Evolutionary conservation across 148 eudicot species (phyloP).

Genomic region (Agrostemma githago): DNA sequence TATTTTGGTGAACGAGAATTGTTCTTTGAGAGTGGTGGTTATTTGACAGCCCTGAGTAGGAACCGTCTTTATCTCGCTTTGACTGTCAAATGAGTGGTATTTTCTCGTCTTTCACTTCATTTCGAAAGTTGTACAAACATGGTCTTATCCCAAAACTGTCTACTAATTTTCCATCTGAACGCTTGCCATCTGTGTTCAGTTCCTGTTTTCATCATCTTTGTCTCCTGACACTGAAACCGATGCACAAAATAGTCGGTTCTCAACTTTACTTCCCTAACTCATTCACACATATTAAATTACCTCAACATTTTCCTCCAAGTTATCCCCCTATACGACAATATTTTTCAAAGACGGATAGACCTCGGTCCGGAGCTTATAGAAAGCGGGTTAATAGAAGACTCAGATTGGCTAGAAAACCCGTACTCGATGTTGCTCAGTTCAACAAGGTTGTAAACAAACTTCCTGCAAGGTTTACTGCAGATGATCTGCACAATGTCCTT

Average conservation of each 20-base stretch:
- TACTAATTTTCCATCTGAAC: not conserved
- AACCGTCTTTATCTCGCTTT: not conserved
- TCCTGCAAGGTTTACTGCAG: constrained; percentile 67
- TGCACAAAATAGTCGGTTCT: not conserved
- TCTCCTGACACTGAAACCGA: not conserved
- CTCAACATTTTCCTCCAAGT: not conserved
- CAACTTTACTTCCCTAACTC: not conserved
- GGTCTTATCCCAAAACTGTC: not conserved
- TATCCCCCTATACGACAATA: constrained; percentile 12
- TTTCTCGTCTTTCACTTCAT: constrained; percentile 8
- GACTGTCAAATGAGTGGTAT: not conserved
- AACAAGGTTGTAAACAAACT: constrained; percentile 46
- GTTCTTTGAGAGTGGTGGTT: not conserved
- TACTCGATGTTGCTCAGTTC: constrained; percentile 51
- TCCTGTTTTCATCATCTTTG: constrained; percentile 16
- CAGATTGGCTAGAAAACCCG: constrained; percentile 43
- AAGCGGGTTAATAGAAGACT: constrained; percentile 45
- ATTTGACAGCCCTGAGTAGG: not conserved
- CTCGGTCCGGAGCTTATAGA: constrained; percentile 41
- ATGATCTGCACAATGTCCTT: constrained; percentile 53
- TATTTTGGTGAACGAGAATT: not conserved
- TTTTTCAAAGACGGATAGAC: constrained; percentile 27
- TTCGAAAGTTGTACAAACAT: constrained; percentile 7
- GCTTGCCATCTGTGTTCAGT: not conserved
- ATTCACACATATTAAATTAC: not conserved